A percentile compares a stretch with the other conserved stretches of the same genome.
These are phyloP conservation scores for Cucurbita moschata DNA, from an alignment of 306 rosid genomes.

Conservation along the genomic window DNA sequence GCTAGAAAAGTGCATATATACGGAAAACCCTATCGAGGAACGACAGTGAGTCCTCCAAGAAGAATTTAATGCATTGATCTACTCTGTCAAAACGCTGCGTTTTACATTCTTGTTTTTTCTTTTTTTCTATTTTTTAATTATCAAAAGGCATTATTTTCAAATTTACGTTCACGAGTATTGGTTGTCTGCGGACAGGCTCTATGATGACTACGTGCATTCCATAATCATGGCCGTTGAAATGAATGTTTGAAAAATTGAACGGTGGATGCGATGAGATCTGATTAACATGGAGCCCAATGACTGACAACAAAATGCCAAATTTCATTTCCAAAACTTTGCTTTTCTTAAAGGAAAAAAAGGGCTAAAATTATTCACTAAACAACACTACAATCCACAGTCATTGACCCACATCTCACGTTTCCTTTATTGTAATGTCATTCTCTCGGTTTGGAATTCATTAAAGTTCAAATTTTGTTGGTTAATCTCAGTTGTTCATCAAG, in stretches of 20 bases:
- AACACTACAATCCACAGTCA: not conserved
- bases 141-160: not conserved
- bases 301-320: slow-evolving; percentile 53
- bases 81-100: slow-evolving; percentile 9
- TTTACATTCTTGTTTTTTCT: not conserved
- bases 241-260: not conserved
- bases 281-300: slow-evolving; percentile 10
- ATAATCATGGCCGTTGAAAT: not conserved
- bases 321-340: not conserved
- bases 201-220: not conserved
- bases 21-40: slow-evolving; percentile 9
- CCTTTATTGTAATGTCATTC: slow-evolving; percentile 1
- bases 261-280: not conserved
- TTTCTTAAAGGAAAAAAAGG: not conserved
- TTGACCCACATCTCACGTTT: slow-evolving; percentile 1
- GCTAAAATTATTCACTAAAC: not conserved
- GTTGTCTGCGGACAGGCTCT: not conserved
- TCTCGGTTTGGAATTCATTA: not conserved
- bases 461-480: not conserved
- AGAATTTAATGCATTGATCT: slow-evolving; percentile 18
- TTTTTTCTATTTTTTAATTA: not conserved
- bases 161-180: not conserved
- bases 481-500: not conserved
- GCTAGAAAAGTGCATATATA: slow-evolving; percentile 15
- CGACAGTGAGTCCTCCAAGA: slow-evolving; percentile 20